A percentile compares a stretch with the other conserved stretches of the same genome.
Evolutionary conservation across 108 stramenopile species (phyloP).

Genomic region (Fistulifera pelliculosa): DNA sequence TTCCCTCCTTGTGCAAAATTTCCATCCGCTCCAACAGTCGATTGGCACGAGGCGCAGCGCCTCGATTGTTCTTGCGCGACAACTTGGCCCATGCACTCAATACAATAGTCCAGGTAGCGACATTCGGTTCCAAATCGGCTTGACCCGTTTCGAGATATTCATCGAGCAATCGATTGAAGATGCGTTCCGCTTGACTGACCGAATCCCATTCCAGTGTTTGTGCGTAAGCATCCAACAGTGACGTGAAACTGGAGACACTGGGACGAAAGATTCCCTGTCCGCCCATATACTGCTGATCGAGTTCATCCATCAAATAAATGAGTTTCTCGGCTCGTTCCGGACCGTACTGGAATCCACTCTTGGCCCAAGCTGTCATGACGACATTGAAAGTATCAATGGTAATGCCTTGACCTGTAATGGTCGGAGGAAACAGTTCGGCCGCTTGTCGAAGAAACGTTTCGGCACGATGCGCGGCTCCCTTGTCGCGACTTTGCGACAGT

Average conservation of each 20-base stretch:
- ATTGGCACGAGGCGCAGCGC: conserved; percentile 50
- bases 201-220: conserved; percentile 33
- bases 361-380: conserved; percentile 8
- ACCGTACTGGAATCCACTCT: conserved; percentile 38
- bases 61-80: conserved; percentile 24
- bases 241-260: conserved; percentile 35
- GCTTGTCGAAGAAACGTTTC: conserved; percentile 31
- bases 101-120: conserved; percentile 45
- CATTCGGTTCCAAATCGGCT: conserved; percentile 23
- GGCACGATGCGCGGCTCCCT: conserved; percentile 20
- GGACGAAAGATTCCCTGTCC: conserved; percentile 16
- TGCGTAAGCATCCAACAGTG: conserved; percentile 37
- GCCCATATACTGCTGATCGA: conserved; percentile 12
- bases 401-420: conserved; percentile 16
- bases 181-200: conserved; percentile 22
- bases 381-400: conserved; percentile 17
- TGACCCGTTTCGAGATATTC: conserved; percentile 13
- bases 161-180: conserved; percentile 28
- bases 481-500: conserved; percentile 19
- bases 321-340: conserved; percentile 53
- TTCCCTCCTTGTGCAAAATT: conserved; percentile 30
- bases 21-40: conserved; percentile 48
- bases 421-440: conserved; percentile 23
- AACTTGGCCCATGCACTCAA: conserved; percentile 32
- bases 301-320: conserved; percentile 42